A percentile compares a stretch with the other conserved stretches of the same genome.
phyloP scores from a whole-genome alignment of 2,329 filamentous ascomycete genomes.

The Cordyceps fumosorosea region DNA sequence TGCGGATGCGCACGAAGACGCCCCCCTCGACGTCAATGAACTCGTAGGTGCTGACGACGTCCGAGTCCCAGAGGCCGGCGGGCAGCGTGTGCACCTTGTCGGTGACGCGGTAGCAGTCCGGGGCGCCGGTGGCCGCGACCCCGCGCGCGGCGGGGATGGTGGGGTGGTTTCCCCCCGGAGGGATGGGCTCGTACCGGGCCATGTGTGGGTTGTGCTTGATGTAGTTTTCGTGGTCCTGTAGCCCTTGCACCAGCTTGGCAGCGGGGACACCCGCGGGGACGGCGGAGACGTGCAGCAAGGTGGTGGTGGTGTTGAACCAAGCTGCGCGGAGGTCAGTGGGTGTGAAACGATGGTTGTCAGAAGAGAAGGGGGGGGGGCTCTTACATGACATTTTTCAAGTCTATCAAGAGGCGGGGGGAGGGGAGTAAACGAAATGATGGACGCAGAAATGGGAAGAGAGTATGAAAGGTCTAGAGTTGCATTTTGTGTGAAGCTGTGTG shows the following conservation, averaged over 20 bases:
- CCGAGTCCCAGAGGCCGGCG: conserved; percentile 48
- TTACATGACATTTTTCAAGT: no score
- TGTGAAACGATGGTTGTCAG: no score
- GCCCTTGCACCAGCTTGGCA: conserved; percentile 34
- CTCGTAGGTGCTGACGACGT: conserved; percentile 48
- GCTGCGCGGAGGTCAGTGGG: conserved; percentile 14
- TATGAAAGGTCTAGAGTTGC: no score
- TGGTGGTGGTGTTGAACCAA: conserved; percentile 39
- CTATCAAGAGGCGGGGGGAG: no score
- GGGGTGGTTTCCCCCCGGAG: conserved; percentile 20
- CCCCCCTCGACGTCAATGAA: conserved; percentile 44
- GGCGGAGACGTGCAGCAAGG: conserved; percentile 35
- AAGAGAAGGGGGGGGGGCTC: no score
- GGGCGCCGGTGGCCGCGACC: conserved; percentile 21
- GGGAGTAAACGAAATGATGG: neutral
- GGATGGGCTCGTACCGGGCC: conserved; percentile 33
- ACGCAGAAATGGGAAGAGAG: no score
- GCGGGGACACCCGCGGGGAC: conserved; percentile 33
- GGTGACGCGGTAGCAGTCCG: conserved; percentile 40
- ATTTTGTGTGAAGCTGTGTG: no score
- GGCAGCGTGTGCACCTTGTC: conserved; percentile 46
- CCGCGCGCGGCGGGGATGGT: conserved; percentile 24
- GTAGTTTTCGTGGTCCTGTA: conserved; percentile 47
- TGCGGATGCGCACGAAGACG: conserved; percentile 44
- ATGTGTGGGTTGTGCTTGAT: conserved; percentile 47